These are phyloP conservation scores for Paracorniculantispora psalliotae DNA, from an alignment of 2,329 filamentous ascomycete genomes.

Conservation along the genomic window DNA sequence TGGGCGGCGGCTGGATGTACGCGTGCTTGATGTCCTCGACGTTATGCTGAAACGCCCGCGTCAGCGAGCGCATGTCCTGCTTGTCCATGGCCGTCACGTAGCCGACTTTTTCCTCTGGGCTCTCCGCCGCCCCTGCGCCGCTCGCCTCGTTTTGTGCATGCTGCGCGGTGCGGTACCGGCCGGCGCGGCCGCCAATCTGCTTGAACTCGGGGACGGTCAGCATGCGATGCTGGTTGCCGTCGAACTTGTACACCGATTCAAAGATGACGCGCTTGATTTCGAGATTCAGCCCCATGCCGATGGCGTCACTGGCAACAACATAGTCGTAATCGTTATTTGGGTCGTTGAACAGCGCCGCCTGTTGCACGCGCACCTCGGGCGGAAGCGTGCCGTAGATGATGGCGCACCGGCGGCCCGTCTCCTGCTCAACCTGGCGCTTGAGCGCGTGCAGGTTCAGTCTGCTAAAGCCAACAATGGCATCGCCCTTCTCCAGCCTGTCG, in stretches of 20 bases:
- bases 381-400: conserved; percentile 91
- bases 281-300: conserved; percentile 95
- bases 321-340: conserved; percentile 94
- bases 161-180: conserved; percentile 71
- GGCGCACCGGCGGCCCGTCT: conserved; percentile 75
- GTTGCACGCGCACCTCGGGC: conserved; percentile 85
- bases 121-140: neutral
- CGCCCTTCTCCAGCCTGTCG: conserved; percentile 71
- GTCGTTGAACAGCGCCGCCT: conserved; percentile 91
- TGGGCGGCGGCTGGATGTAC: conserved; percentile 67
- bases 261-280: conserved; percentile 89
- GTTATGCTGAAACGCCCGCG: conserved; percentile 56
- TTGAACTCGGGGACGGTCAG: conserved; percentile 77
- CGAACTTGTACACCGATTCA: conserved; percentile 68
- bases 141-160: conserved; percentile 36
- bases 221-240: conserved; percentile 51
- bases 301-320: conserved; percentile 88
- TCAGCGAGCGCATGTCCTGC: conserved; percentile 61
- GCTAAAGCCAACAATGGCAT: conserved; percentile 85
- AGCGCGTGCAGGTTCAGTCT: conserved; percentile 75
- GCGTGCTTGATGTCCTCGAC: conserved; percentile 64
- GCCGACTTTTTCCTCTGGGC: conserved; percentile 47
- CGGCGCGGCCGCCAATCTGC: conserved; percentile 90
- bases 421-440: conserved; percentile 69
- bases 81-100: conserved; percentile 73